A percentile compares a stretch with the other conserved stretches of the same genome.
Conservation (phyloP, 768 basidiomycete genomes). For the Tricholoma sp. region DNA sequence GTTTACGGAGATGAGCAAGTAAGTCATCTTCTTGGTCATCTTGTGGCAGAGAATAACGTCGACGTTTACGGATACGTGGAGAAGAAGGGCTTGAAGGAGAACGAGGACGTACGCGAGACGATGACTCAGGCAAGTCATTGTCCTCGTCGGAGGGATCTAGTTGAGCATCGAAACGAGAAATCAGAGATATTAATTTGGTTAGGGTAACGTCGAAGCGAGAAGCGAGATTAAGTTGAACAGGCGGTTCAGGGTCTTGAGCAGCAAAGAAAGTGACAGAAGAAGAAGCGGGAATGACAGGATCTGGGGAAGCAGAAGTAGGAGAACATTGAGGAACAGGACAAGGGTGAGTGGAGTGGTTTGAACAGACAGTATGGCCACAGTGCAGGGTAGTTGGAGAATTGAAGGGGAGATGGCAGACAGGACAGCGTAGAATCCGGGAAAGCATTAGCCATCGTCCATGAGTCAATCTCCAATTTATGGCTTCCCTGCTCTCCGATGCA, state of each 20-base stretch:
- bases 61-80: constrained; percentile 26
- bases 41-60: constrained; percentile 12
- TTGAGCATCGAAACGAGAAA: constrained; percentile 13
- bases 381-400: constrained; percentile 61
- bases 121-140: constrained; percentile 5
- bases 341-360: constrained; percentile 33
- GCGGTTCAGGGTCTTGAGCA: constrained; percentile 20
- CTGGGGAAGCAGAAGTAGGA: constrained; percentile 13
- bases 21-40: constrained; percentile 24
- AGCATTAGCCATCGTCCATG: constrained; percentile 1
- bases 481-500: constrained; percentile 2
- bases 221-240: constrained; percentile 8
- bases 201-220: constrained; percentile 47
- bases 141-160: constrained; percentile 10
- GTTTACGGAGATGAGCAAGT: constrained; percentile 31
- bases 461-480: background rate
- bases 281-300: constrained; percentile 37
- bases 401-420: constrained; percentile 54
- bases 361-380: constrained; percentile 84
- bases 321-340: constrained; percentile 32
- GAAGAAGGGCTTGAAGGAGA: constrained; percentile 10
- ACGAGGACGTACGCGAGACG: constrained; percentile 7
- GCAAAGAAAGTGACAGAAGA: constrained; percentile 29
- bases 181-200: constrained; percentile 47
- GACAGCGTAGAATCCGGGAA: constrained; percentile 32